Conservation (phyloP, 805 yeast genomes). For the Candida khao-thaluensis region DNA sequence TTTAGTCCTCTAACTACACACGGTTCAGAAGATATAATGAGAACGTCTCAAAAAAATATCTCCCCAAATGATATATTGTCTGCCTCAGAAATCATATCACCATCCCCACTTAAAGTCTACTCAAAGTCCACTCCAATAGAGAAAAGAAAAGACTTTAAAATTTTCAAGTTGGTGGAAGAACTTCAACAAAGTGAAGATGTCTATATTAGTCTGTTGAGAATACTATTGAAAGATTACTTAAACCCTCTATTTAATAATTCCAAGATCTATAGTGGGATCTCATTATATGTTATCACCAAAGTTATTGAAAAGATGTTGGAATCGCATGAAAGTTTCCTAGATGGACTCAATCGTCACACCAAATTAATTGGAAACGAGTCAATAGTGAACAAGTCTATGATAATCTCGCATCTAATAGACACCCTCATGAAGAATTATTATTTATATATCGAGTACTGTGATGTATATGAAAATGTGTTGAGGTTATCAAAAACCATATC, state of each 20-base stretch:
- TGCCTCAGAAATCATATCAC: conserved; percentile 11
- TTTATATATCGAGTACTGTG: conserved; percentile 15
- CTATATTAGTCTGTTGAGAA: conserved; percentile 45
- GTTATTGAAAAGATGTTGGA: conserved; percentile 2
- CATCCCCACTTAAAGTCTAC: conserved; percentile 11
- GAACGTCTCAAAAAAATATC: neutral
- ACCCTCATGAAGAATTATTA: conserved; percentile 5
- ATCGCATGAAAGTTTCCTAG: conserved; percentile 1
- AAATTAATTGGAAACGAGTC: neutral
- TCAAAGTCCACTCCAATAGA: conserved; percentile 22
- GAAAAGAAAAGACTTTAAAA: conserved; percentile 14
- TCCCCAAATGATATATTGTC: conserved; percentile 6
- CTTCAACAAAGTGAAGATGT: conserved; percentile 47
- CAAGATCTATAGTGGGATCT: conserved; percentile 3
- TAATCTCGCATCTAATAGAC: neutral
- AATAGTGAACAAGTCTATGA: neutral
- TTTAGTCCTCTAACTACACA: too few relatives aligned
- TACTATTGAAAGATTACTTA: conserved; percentile 44
- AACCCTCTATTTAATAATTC: conserved; percentile 29
- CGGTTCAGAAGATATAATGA: too few relatives aligned
- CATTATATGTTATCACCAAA: conserved; percentile 1
- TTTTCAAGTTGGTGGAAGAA: conserved; percentile 41
- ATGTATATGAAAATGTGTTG: conserved; percentile 13
- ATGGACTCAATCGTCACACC: neutral
- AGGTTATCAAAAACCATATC: conserved; percentile 5